Conservation (phyloP, 2,329 filamentous ascomycete genomes). For the Penicillium sp. region DNA sequence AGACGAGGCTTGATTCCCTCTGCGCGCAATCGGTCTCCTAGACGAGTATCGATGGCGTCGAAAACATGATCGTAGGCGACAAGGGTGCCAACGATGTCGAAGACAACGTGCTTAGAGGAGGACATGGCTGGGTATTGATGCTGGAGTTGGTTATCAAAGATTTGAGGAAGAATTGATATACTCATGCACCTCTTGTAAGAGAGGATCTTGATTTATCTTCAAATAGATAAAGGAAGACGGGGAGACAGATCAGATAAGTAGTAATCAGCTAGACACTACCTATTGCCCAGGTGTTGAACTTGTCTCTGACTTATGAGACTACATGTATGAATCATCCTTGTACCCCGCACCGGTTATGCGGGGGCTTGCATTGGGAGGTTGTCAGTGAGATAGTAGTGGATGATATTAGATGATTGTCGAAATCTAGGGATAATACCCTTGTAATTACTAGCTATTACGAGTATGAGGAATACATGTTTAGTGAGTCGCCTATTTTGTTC, state of each 20-base stretch:
- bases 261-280: background rate
- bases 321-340: background rate
- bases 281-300: background rate
- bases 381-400: too few relatives aligned
- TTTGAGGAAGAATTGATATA: background rate
- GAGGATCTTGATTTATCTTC: background rate
- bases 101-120: constrained; percentile 30
- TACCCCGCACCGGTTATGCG: constrained; percentile 7
- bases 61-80: constrained; percentile 45
- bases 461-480: too few relatives aligned
- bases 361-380: too few relatives aligned
- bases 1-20: constrained; percentile 38
- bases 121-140: background rate
- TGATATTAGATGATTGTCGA: too few relatives aligned
- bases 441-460: too few relatives aligned
- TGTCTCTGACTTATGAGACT: background rate
- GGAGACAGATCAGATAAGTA: background rate
- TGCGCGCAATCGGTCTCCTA: constrained; percentile 39
- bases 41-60: constrained; percentile 37
- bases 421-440: too few relatives aligned
- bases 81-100: constrained; percentile 42
- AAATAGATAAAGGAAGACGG: background rate
- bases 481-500: too few relatives aligned
- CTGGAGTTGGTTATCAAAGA: constrained; percentile 1
- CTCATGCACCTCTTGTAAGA: background rate